Evolutionary conservation across 805 yeast species (phyloP).

Genomic region (Isabelozyma heimii): DNA sequence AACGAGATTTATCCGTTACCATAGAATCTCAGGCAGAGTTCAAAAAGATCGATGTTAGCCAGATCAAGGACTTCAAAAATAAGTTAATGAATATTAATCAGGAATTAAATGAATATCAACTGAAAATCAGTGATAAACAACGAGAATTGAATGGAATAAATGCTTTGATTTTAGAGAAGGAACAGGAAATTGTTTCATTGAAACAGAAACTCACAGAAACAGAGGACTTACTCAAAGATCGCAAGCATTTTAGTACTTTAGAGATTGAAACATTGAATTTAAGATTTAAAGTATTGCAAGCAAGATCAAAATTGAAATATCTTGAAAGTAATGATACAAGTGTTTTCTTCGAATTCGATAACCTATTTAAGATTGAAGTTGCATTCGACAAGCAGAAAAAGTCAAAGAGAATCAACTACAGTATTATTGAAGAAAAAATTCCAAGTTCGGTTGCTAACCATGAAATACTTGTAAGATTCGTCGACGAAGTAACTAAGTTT

Average conservation of each 20-base stretch:
- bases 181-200: constrained; percentile 6
- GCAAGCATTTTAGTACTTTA: constrained; percentile 13
- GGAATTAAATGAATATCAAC: constrained; percentile 9
- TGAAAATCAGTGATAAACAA: constrained; percentile 6
- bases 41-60: constrained; percentile 8
- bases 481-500: neutral
- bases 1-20: constrained; percentile 6
- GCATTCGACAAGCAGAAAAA: constrained; percentile 5
- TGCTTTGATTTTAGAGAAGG: constrained; percentile 8
- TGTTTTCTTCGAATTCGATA: constrained; percentile 11
- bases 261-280: constrained; percentile 19
- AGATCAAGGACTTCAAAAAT: constrained; percentile 1
- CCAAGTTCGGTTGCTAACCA: neutral
- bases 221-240: constrained; percentile 9
- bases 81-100: constrained; percentile 12
- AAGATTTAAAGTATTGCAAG: constrained; percentile 23
- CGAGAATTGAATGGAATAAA: constrained; percentile 7
- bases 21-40: constrained; percentile 11
- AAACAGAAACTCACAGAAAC: constrained; percentile 6
- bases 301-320: constrained; percentile 20
- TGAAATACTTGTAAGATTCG: neutral
- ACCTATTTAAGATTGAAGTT: constrained; percentile 6
- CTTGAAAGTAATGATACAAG: constrained; percentile 6
- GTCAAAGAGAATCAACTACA: neutral
- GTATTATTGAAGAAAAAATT: neutral